These are phyloP conservation scores for Dysphania ambrosioides DNA, from an alignment of 148 eudicot species.

Conservation along the genomic window DNA sequence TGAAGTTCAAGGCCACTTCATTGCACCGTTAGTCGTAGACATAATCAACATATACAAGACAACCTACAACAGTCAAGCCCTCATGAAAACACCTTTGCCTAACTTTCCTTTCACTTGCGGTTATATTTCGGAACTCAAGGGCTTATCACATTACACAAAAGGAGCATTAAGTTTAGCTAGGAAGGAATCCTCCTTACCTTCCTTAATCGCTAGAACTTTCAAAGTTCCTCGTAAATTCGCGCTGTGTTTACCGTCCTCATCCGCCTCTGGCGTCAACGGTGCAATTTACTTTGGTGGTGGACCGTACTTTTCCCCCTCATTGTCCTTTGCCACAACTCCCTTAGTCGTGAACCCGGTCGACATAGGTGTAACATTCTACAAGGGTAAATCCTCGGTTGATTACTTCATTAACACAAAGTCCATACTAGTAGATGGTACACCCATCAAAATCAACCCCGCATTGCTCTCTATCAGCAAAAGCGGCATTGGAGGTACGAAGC, in stretches of 20 bases:
- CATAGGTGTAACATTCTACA: constrained; percentile 21
- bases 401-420: constrained; percentile 39
- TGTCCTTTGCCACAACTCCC: constrained; percentile 28
- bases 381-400: constrained; percentile 29
- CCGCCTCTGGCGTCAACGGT: constrained; percentile 23
- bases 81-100: not conserved
- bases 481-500: constrained; percentile 39
- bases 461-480: constrained; percentile 24
- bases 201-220: constrained; percentile 17
- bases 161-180: constrained; percentile 37
- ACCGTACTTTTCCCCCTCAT: constrained; percentile 34
- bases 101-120: constrained; percentile 39
- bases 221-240: constrained; percentile 35
- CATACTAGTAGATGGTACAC: constrained; percentile 21
- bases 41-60: constrained; percentile 29
- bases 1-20: not conserved
- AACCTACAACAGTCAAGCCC: not conserved
- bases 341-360: constrained; percentile 37
- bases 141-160: constrained; percentile 26
- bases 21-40: constrained; percentile 31
- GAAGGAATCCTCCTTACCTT: constrained; percentile 26
- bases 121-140: constrained; percentile 32
- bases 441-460: constrained; percentile 15
- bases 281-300: constrained; percentile 49
- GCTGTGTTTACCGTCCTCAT: constrained; percentile 34